These are phyloP conservation scores for Calocera cornea DNA, from an alignment of 768 basidiomycete genomes.

Conservation along the genomic window DNA sequence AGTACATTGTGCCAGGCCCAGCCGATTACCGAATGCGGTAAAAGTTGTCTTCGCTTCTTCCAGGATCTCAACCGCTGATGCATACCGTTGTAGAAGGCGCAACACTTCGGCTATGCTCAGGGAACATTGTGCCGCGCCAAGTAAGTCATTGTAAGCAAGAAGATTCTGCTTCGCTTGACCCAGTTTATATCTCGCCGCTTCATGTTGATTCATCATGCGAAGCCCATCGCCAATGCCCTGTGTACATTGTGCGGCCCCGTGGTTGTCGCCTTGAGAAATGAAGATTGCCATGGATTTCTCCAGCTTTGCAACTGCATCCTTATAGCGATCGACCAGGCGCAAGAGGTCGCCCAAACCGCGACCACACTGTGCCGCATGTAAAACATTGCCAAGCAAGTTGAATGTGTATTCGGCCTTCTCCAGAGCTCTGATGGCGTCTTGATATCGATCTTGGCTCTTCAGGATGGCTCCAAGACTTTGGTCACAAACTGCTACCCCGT, in stretches of 20 bases:
- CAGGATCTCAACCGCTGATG: background rate
- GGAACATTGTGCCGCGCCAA: background rate
- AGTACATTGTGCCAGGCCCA: background rate
- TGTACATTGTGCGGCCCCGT: background rate
- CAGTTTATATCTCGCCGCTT: background rate
- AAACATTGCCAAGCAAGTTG: too few relatives aligned
- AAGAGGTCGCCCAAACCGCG: background rate
- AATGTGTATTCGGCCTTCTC: background rate
- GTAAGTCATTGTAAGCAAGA: background rate
- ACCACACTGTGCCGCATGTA: too few relatives aligned
- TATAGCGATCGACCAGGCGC: background rate
- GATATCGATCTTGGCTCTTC: background rate
- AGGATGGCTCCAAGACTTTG: background rate
- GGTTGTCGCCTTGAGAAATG: background rate
- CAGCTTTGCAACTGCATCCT: background rate
- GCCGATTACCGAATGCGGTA: background rate
- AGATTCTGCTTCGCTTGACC: background rate
- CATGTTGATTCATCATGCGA: background rate
- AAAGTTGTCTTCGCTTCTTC: background rate
- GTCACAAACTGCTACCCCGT: background rate
- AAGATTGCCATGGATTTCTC: background rate
- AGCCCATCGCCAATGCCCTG: background rate
- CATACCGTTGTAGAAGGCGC: background rate
- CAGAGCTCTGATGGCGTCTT: background rate
- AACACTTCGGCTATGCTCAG: background rate